These are phyloP conservation scores for Adansonia madagascariensis DNA, from an alignment of 441 rosid genomes.

Conservation along the genomic window DNA sequence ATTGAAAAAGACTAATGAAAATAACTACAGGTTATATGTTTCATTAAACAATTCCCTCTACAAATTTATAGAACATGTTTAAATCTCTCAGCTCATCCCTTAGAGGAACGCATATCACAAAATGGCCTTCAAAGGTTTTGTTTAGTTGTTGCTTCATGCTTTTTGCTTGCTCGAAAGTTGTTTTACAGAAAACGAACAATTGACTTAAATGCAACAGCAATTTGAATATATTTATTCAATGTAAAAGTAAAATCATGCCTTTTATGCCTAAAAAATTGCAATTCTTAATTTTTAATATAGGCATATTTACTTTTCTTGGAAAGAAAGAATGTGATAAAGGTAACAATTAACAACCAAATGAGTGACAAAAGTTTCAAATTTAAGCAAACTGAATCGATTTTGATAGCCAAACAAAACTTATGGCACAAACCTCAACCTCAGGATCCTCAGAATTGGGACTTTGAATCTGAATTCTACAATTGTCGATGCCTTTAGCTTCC, in stretches of 20 bases:
- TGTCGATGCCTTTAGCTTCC: conserved; percentile 75
- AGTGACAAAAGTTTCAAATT: not conserved
- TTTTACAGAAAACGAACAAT: not conserved
- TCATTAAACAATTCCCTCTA: not conserved
- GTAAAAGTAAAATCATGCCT: not conserved
- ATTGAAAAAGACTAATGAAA: not conserved
- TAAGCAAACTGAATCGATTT: not conserved
- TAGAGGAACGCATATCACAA: not conserved
- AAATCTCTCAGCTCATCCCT: not conserved
- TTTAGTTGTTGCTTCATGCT: not conserved
- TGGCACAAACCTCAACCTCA: conserved; percentile 62
- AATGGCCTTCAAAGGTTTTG: not conserved
- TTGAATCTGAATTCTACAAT: conserved; percentile 66
- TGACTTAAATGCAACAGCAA: not conserved
- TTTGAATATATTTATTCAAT: not conserved
- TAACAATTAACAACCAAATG: not conserved
- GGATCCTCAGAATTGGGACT: conserved; percentile 36
- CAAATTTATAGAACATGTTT: not conserved
- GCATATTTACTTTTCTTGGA: not conserved
- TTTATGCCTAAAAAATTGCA: not conserved
- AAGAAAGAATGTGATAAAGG: not conserved
- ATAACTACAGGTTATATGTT: not conserved
- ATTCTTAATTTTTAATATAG: not conserved
- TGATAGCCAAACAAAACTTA: not conserved
- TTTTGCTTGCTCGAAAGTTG: not conserved